These are phyloP conservation scores for Exophiala alcalophila DNA, from an alignment of 2,329 filamentous ascomycete genomes.

Conservation along the genomic window DNA sequence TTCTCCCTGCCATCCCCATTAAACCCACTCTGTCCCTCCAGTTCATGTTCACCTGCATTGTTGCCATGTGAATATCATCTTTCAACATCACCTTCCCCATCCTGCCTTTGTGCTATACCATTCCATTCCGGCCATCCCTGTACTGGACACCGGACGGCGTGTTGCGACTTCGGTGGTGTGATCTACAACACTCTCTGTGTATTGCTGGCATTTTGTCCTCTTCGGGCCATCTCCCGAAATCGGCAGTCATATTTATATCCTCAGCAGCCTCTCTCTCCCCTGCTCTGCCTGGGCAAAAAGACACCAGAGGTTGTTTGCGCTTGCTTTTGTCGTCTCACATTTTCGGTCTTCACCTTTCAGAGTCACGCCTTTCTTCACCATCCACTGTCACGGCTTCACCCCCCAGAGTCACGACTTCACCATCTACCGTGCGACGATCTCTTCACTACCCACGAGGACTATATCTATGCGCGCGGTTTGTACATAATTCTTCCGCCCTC, in stretches of 20 bases:
- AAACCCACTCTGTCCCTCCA: slow-evolving; percentile 3
- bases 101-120: slow-evolving; percentile 3
- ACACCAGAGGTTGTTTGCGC: too few species aligned
- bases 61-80: neutral
- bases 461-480: neutral
- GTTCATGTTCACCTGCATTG: slow-evolving; percentile 12
- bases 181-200: slow-evolving; percentile 14
- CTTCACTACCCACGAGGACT: too few species aligned
- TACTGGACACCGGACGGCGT: slow-evolving; percentile 1
- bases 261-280: slow-evolving; percentile 5
- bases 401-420: too few species aligned
- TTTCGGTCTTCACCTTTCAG: too few species aligned
- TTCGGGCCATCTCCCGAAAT: slow-evolving; percentile 14
- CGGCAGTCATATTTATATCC: slow-evolving; percentile 14
- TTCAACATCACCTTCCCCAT: neutral
- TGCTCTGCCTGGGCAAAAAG: slow-evolving; percentile 7
- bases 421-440: too few species aligned
- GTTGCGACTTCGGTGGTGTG: slow-evolving; percentile 8
- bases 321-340: too few species aligned
- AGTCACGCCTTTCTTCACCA: too few species aligned
- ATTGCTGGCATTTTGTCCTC: slow-evolving; percentile 14
- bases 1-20: slow-evolving; percentile 18
- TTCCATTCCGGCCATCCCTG: slow-evolving; percentile 4
- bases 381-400: slow-evolving; percentile 4
- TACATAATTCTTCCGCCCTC: slow-evolving; percentile 8